A percentile compares a stretch with the other conserved stretches of the same genome.
These are phyloP conservation scores for Huiozyma sinensis DNA, from an alignment of 805 yeast genomes.

Conservation along the genomic window DNA sequence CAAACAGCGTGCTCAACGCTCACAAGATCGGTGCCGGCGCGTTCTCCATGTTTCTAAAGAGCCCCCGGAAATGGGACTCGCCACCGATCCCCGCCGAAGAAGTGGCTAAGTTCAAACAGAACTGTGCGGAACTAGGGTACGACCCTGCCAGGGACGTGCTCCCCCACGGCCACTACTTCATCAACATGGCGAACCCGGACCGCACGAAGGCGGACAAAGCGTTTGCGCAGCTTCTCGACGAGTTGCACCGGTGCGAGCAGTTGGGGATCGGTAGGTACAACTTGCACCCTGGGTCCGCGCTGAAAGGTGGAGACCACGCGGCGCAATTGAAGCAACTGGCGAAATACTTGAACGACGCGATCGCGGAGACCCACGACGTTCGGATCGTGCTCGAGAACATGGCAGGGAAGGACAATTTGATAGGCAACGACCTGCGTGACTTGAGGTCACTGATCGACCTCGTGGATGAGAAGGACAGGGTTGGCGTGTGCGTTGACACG, in stretches of 20 bases:
- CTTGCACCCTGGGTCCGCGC: conserved; percentile 86
- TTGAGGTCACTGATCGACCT: conserved; percentile 60
- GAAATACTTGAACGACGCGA: conserved; percentile 66
- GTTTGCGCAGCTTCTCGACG: conserved; percentile 71
- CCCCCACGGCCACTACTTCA: conserved; percentile 93
- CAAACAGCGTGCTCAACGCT: conserved; percentile 55
- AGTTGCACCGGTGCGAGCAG: conserved; percentile 75
- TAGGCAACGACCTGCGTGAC: conserved; percentile 76
- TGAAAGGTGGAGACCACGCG: conserved; percentile 52
- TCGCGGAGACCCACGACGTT: conserved; percentile 61
- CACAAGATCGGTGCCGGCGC: conserved; percentile 50
- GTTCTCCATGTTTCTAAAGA: conserved; percentile 83
- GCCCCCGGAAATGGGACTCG: conserved; percentile 85
- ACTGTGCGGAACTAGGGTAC: conserved; percentile 54
- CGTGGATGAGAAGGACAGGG: conserved; percentile 70
- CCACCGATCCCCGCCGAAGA: conserved; percentile 64
- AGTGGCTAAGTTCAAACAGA: conserved; percentile 48
- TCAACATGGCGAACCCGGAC: conserved; percentile 89
- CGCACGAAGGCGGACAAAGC: conserved; percentile 66
- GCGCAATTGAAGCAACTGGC: conserved; percentile 65
- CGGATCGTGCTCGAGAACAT: conserved; percentile 88
- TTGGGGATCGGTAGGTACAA: conserved; percentile 79
- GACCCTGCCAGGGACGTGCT: conserved; percentile 69
- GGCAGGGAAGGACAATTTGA: conserved; percentile 94
- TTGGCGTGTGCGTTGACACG: conserved; percentile 95